Evolutionary conservation across 257 asterid species (phyloP).

Genomic region (Apocynum venetum): DNA sequence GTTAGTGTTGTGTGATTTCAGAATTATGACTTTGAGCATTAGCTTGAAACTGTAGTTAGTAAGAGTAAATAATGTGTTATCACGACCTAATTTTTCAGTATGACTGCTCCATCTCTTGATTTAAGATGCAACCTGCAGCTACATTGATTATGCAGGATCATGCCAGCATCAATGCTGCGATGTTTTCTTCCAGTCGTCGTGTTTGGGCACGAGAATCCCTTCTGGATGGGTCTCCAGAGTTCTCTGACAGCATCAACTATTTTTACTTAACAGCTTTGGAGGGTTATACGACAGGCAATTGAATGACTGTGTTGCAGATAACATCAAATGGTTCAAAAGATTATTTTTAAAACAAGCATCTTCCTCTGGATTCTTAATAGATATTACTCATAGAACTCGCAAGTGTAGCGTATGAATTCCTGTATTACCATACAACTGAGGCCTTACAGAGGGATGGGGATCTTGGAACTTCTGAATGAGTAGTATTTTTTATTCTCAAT

Average conservation of each 20-base stretch:
- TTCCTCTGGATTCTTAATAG: not conserved
- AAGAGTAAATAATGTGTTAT: too few species aligned
- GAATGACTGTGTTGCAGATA: not conserved
- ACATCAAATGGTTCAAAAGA: not conserved
- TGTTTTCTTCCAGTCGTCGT: not conserved
- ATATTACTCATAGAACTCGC: not conserved
- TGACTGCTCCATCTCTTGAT: not conserved
- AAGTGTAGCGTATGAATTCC: not conserved
- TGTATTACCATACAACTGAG: not conserved
- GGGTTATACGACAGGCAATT: not conserved
- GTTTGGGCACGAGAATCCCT: not conserved
- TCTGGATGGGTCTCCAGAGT: not conserved
- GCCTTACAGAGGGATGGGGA: not conserved
- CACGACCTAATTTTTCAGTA: not conserved
- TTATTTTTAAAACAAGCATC: not conserved
- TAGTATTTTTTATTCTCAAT: not conserved
- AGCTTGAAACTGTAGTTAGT: not conserved
- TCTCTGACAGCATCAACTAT: not conserved
- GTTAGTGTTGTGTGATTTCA: not conserved
- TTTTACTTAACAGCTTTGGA: not conserved
- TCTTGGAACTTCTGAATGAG: not conserved
- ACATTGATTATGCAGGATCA: not conserved
- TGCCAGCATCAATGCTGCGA: not conserved
- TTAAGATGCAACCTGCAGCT: not conserved
- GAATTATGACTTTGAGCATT: not conserved